Conservation (phyloP, 129 eudicot genomes). For the Tagetes erecta region DNA sequence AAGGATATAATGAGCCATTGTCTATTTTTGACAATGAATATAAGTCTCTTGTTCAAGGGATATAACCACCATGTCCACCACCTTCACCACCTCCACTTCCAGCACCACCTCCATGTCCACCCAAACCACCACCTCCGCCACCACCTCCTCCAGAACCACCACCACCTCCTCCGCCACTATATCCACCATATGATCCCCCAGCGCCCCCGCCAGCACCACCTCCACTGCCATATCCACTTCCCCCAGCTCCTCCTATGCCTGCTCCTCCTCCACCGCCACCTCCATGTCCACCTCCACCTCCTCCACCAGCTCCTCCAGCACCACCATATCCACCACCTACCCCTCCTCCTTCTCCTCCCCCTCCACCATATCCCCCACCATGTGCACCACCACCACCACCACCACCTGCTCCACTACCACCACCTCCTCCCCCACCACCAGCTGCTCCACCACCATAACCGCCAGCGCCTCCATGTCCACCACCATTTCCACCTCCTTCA, state of each 20-base stretch:
- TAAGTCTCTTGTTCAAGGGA: constrained; percentile 19
- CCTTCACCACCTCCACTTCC: constrained; percentile 44
- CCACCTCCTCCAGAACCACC: constrained; percentile 51
- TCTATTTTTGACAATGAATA: constrained; percentile 9
- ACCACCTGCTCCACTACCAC: constrained; percentile 21
- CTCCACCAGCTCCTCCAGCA: constrained; percentile 43
- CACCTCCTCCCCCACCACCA: constrained; percentile 41
- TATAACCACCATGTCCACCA: constrained; percentile 39
- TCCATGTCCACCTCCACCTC: constrained; percentile 51
- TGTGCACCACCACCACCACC: constrained; percentile 21
- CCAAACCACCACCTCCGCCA: constrained; percentile 44
- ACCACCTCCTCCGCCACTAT: constrained; percentile 42
- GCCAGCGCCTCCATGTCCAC: constrained; percentile 13
- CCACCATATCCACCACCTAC: constrained; percentile 44
- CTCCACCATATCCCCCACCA: constrained; percentile 37
- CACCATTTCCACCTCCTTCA: constrained; percentile 41
- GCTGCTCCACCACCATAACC: constrained; percentile 23
- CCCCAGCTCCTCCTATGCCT: constrained; percentile 39
- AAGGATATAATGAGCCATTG: neutral
- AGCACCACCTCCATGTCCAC: constrained; percentile 10
- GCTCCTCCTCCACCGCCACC: constrained; percentile 49
- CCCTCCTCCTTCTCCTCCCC: constrained; percentile 44
- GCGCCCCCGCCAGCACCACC: constrained; percentile 37
- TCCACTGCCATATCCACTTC: constrained; percentile 42
- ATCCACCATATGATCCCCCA: constrained; percentile 32